A percentile compares a stretch with the other conserved stretches of the same genome.
phyloP scores from a whole-genome alignment of 2,329 filamentous ascomycete species.

The Parascedosporium putredinis region DNA sequence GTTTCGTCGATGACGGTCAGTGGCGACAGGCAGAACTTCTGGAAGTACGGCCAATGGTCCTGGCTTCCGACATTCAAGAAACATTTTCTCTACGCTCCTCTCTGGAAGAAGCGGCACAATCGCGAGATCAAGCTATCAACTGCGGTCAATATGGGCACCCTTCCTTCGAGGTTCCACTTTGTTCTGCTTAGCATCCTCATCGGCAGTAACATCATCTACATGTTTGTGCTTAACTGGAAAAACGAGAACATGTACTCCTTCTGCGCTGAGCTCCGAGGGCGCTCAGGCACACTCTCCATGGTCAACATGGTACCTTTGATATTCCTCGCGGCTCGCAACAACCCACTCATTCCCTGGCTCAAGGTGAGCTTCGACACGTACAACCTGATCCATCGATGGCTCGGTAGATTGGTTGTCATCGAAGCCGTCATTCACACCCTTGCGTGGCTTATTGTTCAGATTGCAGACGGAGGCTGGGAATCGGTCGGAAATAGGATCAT shows the following conservation, averaged over 20 bases:
- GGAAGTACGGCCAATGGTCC: conserved; percentile 44
- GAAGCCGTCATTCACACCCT: conserved; percentile 58
- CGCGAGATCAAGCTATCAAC: conserved; percentile 52
- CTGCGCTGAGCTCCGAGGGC: conserved; percentile 51
- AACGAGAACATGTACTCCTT: conserved; percentile 50
- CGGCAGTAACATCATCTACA: conserved; percentile 51
- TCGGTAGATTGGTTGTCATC: conserved; percentile 63
- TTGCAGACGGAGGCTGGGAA: conserved; percentile 52
- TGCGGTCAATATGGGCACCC: conserved; percentile 49
- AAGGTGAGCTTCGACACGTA: conserved; percentile 74
- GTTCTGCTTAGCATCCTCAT: conserved; percentile 48
- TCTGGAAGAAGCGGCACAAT: conserved; percentile 58
- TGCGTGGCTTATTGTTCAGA: conserved; percentile 64
- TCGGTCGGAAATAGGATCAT: conserved; percentile 44
- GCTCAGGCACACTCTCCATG: conserved; percentile 58
- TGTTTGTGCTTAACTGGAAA: conserved; percentile 51
- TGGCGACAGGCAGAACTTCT: conserved; percentile 45
- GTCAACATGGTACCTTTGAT: conserved; percentile 74
- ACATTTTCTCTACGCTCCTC: conserved; percentile 48
- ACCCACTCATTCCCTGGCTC: conserved; percentile 61
- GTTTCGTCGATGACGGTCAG: conserved; percentile 46
- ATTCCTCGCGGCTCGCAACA: conserved; percentile 65
- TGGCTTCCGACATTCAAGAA: conserved; percentile 55
- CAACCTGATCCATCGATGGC: conserved; percentile 73
- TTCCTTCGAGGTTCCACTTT: conserved; percentile 56